These are phyloP conservation scores for Rhododendron mucronatum DNA, from an alignment of 148 eudicot genomes.

Conservation along the genomic window DNA sequence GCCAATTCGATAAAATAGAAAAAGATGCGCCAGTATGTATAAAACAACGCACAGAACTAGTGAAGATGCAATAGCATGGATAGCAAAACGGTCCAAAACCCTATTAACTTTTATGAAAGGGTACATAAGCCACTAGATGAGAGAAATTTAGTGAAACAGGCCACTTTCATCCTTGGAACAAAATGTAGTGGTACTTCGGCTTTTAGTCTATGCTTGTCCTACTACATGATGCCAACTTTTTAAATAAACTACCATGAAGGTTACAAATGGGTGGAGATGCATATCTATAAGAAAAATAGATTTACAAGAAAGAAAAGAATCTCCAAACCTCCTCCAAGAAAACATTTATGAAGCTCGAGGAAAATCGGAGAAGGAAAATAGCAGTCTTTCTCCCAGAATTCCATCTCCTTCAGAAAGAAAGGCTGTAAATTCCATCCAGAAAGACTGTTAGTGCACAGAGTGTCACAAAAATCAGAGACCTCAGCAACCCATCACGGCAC, in stretches of 20 bases:
- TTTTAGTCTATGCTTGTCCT: slow-evolving; percentile 9
- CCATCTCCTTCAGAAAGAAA: slow-evolving; percentile 5
- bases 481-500: slow-evolving; percentile 48
- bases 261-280: slow-evolving; percentile 3
- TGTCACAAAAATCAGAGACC: slow-evolving; percentile 5
- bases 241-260: neutral
- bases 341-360: slow-evolving; percentile 15
- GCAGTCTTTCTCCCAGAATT: neutral
- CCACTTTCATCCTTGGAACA: slow-evolving; percentile 1
- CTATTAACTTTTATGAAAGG: neutral
- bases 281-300: neutral
- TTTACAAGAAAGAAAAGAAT: slow-evolving; percentile 9
- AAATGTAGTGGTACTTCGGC: neutral
- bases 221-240: slow-evolving; percentile 10
- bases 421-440: neutral
- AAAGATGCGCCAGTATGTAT: neutral
- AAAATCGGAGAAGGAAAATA: neutral
- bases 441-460: neutral
- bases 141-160: neutral
- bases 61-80: neutral
- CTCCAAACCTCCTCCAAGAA: slow-evolving; percentile 11
- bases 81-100: neutral
- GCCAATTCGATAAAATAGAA: neutral
- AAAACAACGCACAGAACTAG: neutral
- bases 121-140: neutral